Evolutionary conservation across 129 eudicot genomes (phyloP).

Genomic region (Lactuca sativa): DNA sequence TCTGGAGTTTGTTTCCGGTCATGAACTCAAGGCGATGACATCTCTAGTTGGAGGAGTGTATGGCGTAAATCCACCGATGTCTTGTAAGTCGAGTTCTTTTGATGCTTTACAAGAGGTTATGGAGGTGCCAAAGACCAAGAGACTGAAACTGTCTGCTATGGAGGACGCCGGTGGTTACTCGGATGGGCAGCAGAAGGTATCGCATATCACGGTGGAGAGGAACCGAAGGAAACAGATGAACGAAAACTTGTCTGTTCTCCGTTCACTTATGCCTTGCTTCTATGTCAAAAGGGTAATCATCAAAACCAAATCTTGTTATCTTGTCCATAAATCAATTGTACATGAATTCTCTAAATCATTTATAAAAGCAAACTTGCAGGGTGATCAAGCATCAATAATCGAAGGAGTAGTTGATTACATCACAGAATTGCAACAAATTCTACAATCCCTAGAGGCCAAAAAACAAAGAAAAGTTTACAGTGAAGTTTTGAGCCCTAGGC

Average conservation of each 20-base stretch:
- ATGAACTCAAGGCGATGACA: slow-evolving; percentile 28
- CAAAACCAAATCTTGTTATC: not conserved
- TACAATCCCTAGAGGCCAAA: slow-evolving; percentile 78
- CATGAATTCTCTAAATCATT: not conserved
- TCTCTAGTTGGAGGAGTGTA: not conserved
- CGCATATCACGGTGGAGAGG: slow-evolving; percentile 83
- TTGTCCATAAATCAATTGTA: not conserved
- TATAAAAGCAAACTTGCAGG: slow-evolving; percentile 31
- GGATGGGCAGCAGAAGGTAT: slow-evolving; percentile 46
- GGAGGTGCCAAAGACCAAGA: slow-evolving; percentile 50
- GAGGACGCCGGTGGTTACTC: slow-evolving; percentile 21
- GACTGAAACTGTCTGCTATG: slow-evolving; percentile 36
- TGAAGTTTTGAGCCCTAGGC: slow-evolving; percentile 60
- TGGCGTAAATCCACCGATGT: not conserved
- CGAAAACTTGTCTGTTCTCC: slow-evolving; percentile 65
- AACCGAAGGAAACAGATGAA: slow-evolving; percentile 95
- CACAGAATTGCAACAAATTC: slow-evolving; percentile 72
- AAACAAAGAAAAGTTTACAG: slow-evolving; percentile 69
- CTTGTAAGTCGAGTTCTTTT: slow-evolving; percentile 13
- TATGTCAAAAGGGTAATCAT: slow-evolving; percentile 75
- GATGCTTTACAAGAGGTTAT: slow-evolving; percentile 32
- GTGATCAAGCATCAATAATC: slow-evolving; percentile 95
- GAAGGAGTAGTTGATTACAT: slow-evolving; percentile 93
- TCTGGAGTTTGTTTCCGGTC: slow-evolving; percentile 36
- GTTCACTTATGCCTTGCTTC: slow-evolving; percentile 87